Evolutionary conservation across 352 stramenopile species (phyloP), one percentile per base, ranked within the genome.

Genomic region (Thraustochytrium striatum): DNA sequence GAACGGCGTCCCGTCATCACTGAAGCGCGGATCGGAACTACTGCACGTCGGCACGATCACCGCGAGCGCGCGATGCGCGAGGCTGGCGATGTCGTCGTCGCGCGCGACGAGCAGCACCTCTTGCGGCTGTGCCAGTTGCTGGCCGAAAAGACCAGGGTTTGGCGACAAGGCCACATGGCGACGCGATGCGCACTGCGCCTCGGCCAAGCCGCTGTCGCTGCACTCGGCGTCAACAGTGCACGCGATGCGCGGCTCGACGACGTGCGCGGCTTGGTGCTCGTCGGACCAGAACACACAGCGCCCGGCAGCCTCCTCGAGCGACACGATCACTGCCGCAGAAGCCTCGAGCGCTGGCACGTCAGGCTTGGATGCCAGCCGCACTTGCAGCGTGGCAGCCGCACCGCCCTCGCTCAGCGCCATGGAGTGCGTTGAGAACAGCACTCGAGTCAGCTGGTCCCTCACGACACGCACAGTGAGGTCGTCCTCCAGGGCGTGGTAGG

Each of bases 61-160:
- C 25, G 50, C 55, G 16, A 21, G 69, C 9, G 32, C 39, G n/a
- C 72, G 28, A 5, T n/a, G 19, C 21, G 30, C 13, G n/a, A 3
- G 8, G 3, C 1, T 9, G 8, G 69, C 69, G 3, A 69, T 13
- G 9, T 11, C 52, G 36, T 79, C 69, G 25, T 79, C 69, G 0
- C 7, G 16, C 1, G 69, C 69, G 2, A n/a, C 43, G 9, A 79
- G 44, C 3, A 50, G 44, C 19, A 79, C 53, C 13, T 30, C n/a
- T 73, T 79, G 69, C 52, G 69, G 57, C 0, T 72, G 52, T 13
- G 50, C 52, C 69, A 79, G 57, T 79, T 79, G 25, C 50, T 72
- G n/a, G 13, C 35, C 9, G 50, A 52, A 33, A 79, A 79, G 7
- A 19, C 35, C n/a, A 73, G 47, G n/a, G n/a, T n/a, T n/a, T n/a